A percentile compares a stretch with the other conserved stretches of the same genome.
Conservation (phyloP, 768 basidiomycete genomes). For the Leccinum barrowsii region DNA sequence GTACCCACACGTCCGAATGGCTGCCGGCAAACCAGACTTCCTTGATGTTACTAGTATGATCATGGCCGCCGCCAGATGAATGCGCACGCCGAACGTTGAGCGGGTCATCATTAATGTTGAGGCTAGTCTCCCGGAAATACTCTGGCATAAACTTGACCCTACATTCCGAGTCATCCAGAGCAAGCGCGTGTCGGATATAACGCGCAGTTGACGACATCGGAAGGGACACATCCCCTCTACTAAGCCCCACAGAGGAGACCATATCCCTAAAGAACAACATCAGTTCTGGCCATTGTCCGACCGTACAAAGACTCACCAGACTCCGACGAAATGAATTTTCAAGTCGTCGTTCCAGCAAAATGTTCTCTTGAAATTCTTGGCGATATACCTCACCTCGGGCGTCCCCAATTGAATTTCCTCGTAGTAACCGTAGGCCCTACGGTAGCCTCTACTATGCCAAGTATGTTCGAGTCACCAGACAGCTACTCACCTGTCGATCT, state of each 20-base stretch:
- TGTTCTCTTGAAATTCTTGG: too few relatives aligned
- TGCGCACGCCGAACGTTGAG: background rate
- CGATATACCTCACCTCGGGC: too few relatives aligned
- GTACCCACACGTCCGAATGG: too few relatives aligned
- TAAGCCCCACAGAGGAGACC: slow-evolving; percentile 38
- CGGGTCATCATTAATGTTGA: slow-evolving; percentile 3
- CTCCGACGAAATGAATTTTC: slow-evolving; percentile 36
- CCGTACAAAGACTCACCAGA: slow-evolving; percentile 34
- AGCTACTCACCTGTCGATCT: too few relatives aligned
- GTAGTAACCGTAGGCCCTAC: too few relatives aligned
- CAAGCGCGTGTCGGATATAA: background rate
- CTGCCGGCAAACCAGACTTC: background rate
- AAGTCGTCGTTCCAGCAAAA: background rate
- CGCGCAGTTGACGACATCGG: slow-evolving; percentile 51
- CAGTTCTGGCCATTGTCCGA: background rate
- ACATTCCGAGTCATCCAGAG: background rate
- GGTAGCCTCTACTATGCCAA: too few relatives aligned
- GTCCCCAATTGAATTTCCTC: too few relatives aligned
- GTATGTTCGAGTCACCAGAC: too few relatives aligned
- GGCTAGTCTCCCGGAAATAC: slow-evolving; percentile 19
- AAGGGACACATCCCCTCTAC: slow-evolving; percentile 39
- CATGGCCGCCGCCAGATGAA: too few relatives aligned
- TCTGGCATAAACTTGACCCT: background rate
- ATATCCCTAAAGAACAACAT: slow-evolving; percentile 42
- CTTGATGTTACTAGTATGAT: slow-evolving; percentile 31